Evolutionary conservation across 305 asterid species (phyloP), one percentile per base, ranked within the genome.

Genomic region (Fraxinus sp.): DNA sequence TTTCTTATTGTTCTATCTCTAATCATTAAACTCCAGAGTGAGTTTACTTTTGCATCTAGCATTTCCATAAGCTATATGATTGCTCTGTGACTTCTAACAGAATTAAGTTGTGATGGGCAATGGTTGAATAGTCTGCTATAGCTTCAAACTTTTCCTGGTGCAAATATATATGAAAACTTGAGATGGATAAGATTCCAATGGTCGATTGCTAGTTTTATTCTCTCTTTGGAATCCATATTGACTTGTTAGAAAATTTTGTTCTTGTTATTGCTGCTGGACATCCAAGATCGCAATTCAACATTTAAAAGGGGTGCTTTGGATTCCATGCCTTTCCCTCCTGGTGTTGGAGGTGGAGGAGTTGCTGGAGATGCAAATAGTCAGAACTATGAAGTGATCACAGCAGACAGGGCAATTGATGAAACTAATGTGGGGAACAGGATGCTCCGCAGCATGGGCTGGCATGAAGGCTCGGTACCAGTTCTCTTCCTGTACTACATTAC

Each of bases 391-490:
- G 96, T 97, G 84, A 97, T 93, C 83, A 92, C 97, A 68, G 95
- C 97, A 74, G 99, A 95, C 84, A 84, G 75, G 87, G 99, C 97
- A 66, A 90, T 96, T 59, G 99, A 95, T 83, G 99, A 96, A 91
- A 95, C 87, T 88, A 96, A 96, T 46, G 93, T 96, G 79, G 99
- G 99, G 81, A 96, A 96, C 82, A 93, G 98, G 83, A 96, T 96
- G 98, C 98, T 96, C 59, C 97, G 99, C 82, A 96, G 76, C 97
- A 96, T 96, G 99, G 99, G 99, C 84, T 96, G 98, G 99, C 95
- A 90, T 28, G 99, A 96, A 89, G 99, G 99, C 97, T 93, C 88
- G 99, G 99, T 96, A 96, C 93, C 93, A 82, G 87, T 89, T 87
- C 94, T 90, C 52, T 85, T 92, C 90, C 87, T 89, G 78, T 71